phyloP scores from a whole-genome alignment of 2,329 filamentous ascomycete genomes.

The Onygenales sp. region DNA sequence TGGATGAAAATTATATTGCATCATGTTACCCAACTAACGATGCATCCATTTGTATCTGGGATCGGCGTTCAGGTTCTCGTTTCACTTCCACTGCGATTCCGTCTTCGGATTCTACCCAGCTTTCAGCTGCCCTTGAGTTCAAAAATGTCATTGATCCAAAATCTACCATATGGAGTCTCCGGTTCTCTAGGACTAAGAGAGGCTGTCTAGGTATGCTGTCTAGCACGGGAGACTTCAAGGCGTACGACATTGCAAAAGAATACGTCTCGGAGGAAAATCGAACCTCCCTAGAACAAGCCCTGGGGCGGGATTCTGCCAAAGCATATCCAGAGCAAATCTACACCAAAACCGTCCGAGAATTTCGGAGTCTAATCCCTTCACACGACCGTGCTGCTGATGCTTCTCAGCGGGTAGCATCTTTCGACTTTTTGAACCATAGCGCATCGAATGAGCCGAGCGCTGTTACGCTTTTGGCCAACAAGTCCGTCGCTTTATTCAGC shows the following conservation, averaged over 20 bases:
- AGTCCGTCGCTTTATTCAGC: slow-evolving; percentile 41
- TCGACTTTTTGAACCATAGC: slow-evolving; percentile 48
- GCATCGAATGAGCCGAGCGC: slow-evolving; percentile 41
- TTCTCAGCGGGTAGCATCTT: slow-evolving; percentile 45
- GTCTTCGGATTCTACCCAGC: slow-evolving; percentile 23
- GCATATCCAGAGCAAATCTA: slow-evolving; percentile 36
- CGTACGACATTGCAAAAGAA: slow-evolving; percentile 46
- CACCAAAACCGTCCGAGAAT: slow-evolving; percentile 36
- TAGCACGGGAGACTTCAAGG: slow-evolving; percentile 50
- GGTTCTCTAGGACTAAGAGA: slow-evolving; percentile 49
- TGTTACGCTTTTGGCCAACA: slow-evolving; percentile 44
- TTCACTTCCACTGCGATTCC: slow-evolving; percentile 25
- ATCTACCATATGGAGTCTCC: slow-evolving; percentile 51
- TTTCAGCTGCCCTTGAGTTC: slow-evolving; percentile 49
- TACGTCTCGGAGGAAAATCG: slow-evolving; percentile 31
- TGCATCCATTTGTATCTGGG: slow-evolving; percentile 53
- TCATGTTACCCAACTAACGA: slow-evolving; percentile 47
- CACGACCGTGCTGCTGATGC: slow-evolving; percentile 34
- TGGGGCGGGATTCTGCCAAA: slow-evolving; percentile 30
- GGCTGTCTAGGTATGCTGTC: slow-evolving; percentile 51
- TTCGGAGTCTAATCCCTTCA: slow-evolving; percentile 38
- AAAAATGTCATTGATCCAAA: slow-evolving; percentile 43
- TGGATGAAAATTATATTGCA: slow-evolving; percentile 57
- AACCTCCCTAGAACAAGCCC: slow-evolving; percentile 29
- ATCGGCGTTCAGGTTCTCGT: slow-evolving; percentile 42